These are phyloP conservation scores for Colletotrichum costaricense DNA, from an alignment of 2,329 filamentous ascomycete genomes.

Conservation along the genomic window DNA sequence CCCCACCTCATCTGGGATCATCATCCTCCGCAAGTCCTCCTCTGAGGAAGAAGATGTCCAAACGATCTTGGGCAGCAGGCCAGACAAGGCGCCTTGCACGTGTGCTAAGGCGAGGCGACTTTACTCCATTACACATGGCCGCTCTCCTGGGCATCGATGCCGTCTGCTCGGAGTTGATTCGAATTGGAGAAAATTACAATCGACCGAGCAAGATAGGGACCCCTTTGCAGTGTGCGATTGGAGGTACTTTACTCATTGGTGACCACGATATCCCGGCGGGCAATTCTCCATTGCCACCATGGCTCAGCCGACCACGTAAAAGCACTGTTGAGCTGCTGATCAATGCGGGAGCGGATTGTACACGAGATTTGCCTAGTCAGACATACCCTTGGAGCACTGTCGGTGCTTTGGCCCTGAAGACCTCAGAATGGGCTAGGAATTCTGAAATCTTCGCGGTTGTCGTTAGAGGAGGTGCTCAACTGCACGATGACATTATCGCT, in stretches of 20 bases:
- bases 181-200: neutral
- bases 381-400: neutral
- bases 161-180: neutral
- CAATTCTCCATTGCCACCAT: neutral
- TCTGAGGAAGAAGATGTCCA: neutral
- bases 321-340: neutral
- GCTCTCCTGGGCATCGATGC: neutral
- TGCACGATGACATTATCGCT: neutral
- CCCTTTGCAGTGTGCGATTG: conserved; percentile 20
- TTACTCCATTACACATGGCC: conserved; percentile 17
- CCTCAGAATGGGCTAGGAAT: conserved; percentile 1
- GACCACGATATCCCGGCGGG: neutral
- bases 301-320: neutral
- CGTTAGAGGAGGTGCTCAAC: neutral
- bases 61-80: neutral
- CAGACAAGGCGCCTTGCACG: conserved; percentile 1
- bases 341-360: conserved; percentile 1
- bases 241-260: neutral
- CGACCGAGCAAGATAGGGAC: conserved; percentile 2
- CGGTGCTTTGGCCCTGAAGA: conserved; percentile 4
- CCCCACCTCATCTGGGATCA: too few species aligned
- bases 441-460: neutral
- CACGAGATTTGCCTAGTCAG: neutral
- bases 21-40: too few species aligned
- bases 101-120: conserved; percentile 11